phyloP scores from a whole-genome alignment of 352 stramenopile genomes.

The Globisporangium spinosum region DNA sequence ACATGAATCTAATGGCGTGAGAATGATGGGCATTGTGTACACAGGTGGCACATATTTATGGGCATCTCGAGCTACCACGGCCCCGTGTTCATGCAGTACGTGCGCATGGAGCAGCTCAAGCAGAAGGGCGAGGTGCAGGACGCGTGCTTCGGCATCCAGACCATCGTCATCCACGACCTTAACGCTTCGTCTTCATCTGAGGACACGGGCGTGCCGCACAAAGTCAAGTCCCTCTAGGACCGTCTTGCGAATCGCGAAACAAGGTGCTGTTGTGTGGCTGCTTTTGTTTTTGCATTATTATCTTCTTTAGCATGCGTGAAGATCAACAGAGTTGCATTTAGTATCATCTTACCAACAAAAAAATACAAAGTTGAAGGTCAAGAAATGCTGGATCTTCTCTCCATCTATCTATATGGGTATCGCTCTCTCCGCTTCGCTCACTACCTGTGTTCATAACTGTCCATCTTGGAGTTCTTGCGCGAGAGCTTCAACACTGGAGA shows the following conservation, averaged over 20 bases:
- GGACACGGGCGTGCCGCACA: not conserved
- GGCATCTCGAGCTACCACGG: constrained; percentile 75
- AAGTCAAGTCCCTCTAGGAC: constrained; percentile 16
- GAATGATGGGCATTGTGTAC: not conserved
- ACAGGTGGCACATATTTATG: constrained; percentile 82
- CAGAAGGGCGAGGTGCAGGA: constrained; percentile 52
- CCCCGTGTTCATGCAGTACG: constrained; percentile 85
- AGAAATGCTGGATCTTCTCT: not conserved
- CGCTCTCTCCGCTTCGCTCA: not conserved
- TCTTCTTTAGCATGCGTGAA: not conserved
- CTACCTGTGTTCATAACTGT: not conserved
- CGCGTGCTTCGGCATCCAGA: constrained; percentile 59
- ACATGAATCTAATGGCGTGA: not conserved
- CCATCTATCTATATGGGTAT: not conserved
- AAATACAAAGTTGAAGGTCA: constrained; percentile 1
- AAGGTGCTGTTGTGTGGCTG: not conserved
- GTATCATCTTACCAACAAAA: not conserved
- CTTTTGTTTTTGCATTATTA: not conserved
- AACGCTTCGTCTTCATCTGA: not conserved
- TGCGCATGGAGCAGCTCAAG: constrained; percentile 73
- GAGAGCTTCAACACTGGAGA: not conserved
- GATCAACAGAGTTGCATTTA: not conserved
- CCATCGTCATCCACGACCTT: constrained; percentile 47
- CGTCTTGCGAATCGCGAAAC: not conserved
- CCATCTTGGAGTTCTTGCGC: constrained; percentile 5